Conservation (phyloP, 176 grass and related monocot genomes). For the Raddia distichophylla region DNA sequence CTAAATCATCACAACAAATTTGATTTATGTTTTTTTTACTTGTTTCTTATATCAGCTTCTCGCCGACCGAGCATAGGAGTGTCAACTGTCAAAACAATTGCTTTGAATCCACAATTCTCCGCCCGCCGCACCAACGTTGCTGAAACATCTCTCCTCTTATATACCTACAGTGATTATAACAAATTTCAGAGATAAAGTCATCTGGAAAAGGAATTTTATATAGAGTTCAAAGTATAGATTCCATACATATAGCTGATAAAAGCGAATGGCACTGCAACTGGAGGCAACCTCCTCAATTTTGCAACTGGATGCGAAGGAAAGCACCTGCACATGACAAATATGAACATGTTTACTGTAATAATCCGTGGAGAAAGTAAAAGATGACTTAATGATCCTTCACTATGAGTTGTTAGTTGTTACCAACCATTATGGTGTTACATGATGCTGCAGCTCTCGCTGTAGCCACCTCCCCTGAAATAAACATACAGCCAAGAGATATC, state of each 20-base stretch:
- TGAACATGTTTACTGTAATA: constrained; percentile 9
- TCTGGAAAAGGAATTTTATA: neutral
- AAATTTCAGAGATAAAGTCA: constrained; percentile 9
- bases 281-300: constrained; percentile 82
- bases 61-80: constrained; percentile 74
- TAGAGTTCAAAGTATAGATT: neutral
- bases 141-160: constrained; percentile 73
- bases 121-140: constrained; percentile 64
- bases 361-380: neutral
- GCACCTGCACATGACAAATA: constrained; percentile 50
- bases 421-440: constrained; percentile 83
- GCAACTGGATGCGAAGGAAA: constrained; percentile 73
- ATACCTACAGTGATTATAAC: constrained; percentile 49
- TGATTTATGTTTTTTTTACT: constrained; percentile 32
- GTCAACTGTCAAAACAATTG: constrained; percentile 91
- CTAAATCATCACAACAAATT: neutral
- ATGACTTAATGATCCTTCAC: neutral
- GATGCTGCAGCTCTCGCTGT: constrained; percentile 90
- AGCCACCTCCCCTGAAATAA: constrained; percentile 74
- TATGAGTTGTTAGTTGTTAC: constrained; percentile 39
- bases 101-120: constrained; percentile 75
- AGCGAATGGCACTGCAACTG: constrained; percentile 69
- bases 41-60: constrained; percentile 88
- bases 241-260: constrained; percentile 95
- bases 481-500: constrained; percentile 15